Evolutionary conservation across 768 basidiomycete species (phyloP).

Genomic region (Termitomyces sp.): DNA sequence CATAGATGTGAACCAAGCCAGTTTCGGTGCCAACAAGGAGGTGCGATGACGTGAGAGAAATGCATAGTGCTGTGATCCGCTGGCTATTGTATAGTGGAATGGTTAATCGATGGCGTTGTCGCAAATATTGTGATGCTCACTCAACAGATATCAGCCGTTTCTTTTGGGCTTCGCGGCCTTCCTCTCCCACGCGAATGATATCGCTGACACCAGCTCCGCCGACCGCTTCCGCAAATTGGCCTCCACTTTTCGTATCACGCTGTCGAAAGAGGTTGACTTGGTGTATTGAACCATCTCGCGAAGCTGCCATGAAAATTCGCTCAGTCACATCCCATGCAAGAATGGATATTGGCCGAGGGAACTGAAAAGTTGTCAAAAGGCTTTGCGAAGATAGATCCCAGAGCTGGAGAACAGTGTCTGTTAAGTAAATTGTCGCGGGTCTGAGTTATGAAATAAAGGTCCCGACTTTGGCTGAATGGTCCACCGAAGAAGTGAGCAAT

Average conservation of each 20-base stretch:
- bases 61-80: conserved; percentile 61
- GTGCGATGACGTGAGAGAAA: conserved; percentile 73
- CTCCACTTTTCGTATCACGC: conserved; percentile 47
- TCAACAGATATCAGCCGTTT: conserved; percentile 66
- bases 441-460: neutral
- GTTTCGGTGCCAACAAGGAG: conserved; percentile 77
- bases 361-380: conserved; percentile 82
- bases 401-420: conserved; percentile 36
- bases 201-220: conserved; percentile 71
- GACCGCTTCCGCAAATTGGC: conserved; percentile 54
- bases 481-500: conserved; percentile 74
- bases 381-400: conserved; percentile 76
- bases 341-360: conserved; percentile 68
- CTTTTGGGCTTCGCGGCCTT: conserved; percentile 36
- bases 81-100: conserved; percentile 39
- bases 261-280: conserved; percentile 76
- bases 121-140: conserved; percentile 32
- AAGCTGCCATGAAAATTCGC: conserved; percentile 84
- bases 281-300: conserved; percentile 67
- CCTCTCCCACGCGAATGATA: conserved; percentile 61
- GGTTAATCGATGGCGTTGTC: neutral
- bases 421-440: neutral
- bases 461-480: conserved; percentile 86
- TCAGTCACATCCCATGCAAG: conserved; percentile 82
- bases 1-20: conserved; percentile 75